Base-by-base conservation (phyloP, 495 filamentous ascomycete genomes). In the Hyaloscypha variabilis region DNA sequence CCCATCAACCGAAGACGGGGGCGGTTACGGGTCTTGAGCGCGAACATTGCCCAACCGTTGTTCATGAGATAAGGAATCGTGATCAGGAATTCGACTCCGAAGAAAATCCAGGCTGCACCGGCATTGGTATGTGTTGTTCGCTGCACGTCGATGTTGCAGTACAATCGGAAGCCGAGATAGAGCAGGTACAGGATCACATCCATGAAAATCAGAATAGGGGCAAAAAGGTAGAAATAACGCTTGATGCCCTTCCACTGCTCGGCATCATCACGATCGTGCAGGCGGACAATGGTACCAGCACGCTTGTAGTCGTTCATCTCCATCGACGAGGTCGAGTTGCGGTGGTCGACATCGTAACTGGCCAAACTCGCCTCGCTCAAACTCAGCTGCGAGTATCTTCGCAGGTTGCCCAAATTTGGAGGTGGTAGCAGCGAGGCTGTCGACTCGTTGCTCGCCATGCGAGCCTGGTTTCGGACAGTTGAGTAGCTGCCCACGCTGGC, bases 191-290 rank as follows among this genome's bases (percentile, higher is more conserved):
- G 61, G 24, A 26, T 69, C 34, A 73, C 73, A 58, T 80, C 77
- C 46, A 67, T 69, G 26, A 81, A 70, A 14, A 76, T 77, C 29
- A 81, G 66, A 36, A 81, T 58, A 1, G 78, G 78, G 10, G 73
- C 73, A 21, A 78, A 62, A 42, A 53, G 60, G 67, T 77, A 81
- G 29, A 79, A 54, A 49, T 66, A 73, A 10, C 78, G 75, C 67
- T 75, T 80, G 75, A 76, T 77, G 31, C 76, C 77, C 56, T 77
- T 77, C 76, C 78, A 78, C 58, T 69, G 74, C 8, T 81, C 78
- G 21, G 60, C 72, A 61, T 81, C 78, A 57, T 81, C 78, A 11
- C 78, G 78, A 34, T 78, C 74, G 56, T 72, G 69, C 42, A 81
- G 53, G 6, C 74, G 73, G 25, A 74, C 73, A 39, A 81, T 76